Base-by-base conservation (phyloP, 1,284 basidiomycete species). In the Apiotrichum porosum region DNA sequence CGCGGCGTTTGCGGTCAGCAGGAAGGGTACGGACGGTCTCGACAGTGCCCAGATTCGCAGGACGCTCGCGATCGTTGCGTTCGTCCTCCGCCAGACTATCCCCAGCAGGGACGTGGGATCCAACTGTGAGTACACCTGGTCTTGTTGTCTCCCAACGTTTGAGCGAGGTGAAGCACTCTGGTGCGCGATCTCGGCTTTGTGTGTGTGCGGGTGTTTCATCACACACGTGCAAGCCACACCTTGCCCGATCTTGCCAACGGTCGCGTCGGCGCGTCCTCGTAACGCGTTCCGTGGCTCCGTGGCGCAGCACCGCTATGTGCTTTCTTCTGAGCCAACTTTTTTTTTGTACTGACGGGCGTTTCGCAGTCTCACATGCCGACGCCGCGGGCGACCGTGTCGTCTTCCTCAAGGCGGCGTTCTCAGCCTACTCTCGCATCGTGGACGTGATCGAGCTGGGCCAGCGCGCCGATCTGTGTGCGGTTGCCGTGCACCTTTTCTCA, bases 401-500 rank as follows among this genome's bases (percentile, higher is more conserved):
- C 39, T 79, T 92, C 66, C 80, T 93, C 42, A 80, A 77, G 30
- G 73, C 80, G 12, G 82, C 83, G 1, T 85, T 93, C 59, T 69
- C 78, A 3, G 80, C 84, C 0, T 86, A 86, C 60, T 72, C 79
- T 13, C 73, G 80, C 4, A 78, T 93, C 19, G 83, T 82, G 3
- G 75, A 79, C 1, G 77, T 80, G 2, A 80, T 85, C 37, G 80
- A 81, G 2, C 72, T 79, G 0, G 66, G 73, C 13, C 68, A 71
- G 47, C 56, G 65, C n/a, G 64, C 65, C 54, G 88, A 93, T 61
- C 78, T 92, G 37, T 81, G 86, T 26, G 84, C 84, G 0, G 82
- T 94, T 6, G 87, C 83, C 0, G 80, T 92, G 54, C 81, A 87
- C 44, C 78, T 92, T 1, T 95, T 92, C 64, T 78, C 80, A 22